Conservation (phyloP, 768 basidiomycete species). For the Pisolithus microcarpus region DNA sequence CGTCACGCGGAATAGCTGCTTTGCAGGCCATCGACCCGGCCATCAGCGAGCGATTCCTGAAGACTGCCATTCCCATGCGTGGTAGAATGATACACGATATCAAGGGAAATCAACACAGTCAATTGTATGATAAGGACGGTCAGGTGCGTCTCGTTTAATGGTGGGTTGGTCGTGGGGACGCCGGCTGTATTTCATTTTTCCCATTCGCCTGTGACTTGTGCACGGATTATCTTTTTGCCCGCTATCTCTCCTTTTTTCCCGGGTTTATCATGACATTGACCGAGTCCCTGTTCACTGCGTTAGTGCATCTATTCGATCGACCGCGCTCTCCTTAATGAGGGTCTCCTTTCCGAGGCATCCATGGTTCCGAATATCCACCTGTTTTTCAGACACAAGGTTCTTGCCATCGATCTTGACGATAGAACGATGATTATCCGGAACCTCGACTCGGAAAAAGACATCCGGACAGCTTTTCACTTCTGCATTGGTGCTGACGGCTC, state of each 20-base stretch:
- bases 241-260: conserved; percentile 8
- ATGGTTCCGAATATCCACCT: conserved; percentile 53
- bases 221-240: conserved; percentile 7
- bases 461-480: conserved; percentile 57
- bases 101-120: conserved; percentile 69
- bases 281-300: conserved; percentile 13
- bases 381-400: conserved; percentile 78
- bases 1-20: conserved; percentile 86
- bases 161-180: conserved; percentile 5
- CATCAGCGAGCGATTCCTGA: conserved; percentile 61
- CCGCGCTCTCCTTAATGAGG: conserved; percentile 79
- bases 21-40: conserved; percentile 72
- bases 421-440: conserved; percentile 50
- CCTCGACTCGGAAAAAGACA: conserved; percentile 33
- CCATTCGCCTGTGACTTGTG: not conserved
- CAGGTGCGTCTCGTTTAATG: conserved; percentile 50
- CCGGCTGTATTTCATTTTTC: not conserved
- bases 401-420: conserved; percentile 66
- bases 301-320: conserved; percentile 95
- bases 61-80: conserved; percentile 85
- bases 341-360: conserved; percentile 72
- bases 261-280: conserved; percentile 16
- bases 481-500: conserved; percentile 93
- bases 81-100: conserved; percentile 90
- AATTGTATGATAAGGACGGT: conserved; percentile 81